These are phyloP conservation scores for Fusarium mundagurra DNA, from an alignment of 2,329 filamentous ascomycete species.

Conservation along the genomic window DNA sequence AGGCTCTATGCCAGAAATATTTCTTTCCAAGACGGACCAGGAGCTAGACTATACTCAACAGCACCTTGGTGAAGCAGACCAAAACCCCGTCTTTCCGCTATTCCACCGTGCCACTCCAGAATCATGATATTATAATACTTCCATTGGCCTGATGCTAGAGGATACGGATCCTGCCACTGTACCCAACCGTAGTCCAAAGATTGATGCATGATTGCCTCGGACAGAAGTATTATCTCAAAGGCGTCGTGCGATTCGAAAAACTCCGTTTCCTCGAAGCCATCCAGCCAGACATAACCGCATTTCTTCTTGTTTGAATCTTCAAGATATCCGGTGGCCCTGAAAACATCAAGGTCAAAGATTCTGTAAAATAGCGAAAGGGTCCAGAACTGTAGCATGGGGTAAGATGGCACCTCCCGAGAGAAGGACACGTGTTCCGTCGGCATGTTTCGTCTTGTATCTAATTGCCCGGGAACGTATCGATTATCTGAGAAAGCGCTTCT, in stretches of 20 bases:
- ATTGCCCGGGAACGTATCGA: accelerated
- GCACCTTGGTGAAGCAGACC: not conserved
- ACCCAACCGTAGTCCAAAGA: accelerated
- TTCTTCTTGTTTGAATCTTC: accelerated
- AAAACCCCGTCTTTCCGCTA: not conserved
- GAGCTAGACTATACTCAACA: not conserved
- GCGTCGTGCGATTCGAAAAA: accelerated
- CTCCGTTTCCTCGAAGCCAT: accelerated
- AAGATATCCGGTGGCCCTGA: accelerated
- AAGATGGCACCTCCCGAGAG: not conserved
- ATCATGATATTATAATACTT: not conserved
- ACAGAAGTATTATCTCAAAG: not conserved
- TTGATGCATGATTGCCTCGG: accelerated
- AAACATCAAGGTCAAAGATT: not conserved
- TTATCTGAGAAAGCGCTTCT: accelerated
- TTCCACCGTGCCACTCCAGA: not conserved
- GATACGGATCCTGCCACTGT: not conserved
- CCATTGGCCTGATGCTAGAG: accelerated
- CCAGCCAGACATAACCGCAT: accelerated
- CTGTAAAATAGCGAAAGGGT: not conserved
- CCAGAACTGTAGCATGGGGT: not conserved
- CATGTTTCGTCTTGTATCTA: not conserved
- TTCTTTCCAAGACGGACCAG: not conserved
- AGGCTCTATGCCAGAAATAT: not conserved
- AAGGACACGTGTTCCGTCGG: accelerated